Conservation (phyloP, 768 basidiomycete genomes). For the Leccinellum luteum region DNA sequence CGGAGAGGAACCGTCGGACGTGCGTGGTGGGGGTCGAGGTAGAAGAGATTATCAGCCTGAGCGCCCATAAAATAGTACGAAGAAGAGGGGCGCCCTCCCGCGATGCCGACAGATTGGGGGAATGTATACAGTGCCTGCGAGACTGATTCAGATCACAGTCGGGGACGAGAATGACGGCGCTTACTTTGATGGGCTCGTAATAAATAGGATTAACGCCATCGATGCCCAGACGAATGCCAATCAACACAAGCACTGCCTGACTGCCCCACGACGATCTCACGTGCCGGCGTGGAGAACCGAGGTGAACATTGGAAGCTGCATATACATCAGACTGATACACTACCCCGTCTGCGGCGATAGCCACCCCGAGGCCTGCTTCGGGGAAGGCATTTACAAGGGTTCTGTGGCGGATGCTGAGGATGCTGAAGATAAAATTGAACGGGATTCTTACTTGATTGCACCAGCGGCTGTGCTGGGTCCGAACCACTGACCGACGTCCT, state of each 20-base stretch:
- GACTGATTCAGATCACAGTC: not conserved
- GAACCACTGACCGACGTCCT: conserved; percentile 97
- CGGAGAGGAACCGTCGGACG: conserved; percentile 74
- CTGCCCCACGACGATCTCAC: conserved; percentile 63
- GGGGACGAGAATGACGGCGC: conserved; percentile 8
- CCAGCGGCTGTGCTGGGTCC: conserved; percentile 98
- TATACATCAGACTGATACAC: conserved; percentile 87
- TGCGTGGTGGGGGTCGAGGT: conserved; percentile 78
- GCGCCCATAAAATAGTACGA: conserved; percentile 97
- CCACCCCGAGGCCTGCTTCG: conserved; percentile 75
- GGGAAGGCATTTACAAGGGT: conserved; percentile 77
- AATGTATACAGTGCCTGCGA: conserved; percentile 80
- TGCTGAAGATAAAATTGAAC: not conserved
- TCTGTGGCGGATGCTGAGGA: conserved; percentile 38
- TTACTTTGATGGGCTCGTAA: conserved; percentile 78
- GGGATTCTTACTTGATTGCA: conserved; percentile 71
- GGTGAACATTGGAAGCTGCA: conserved; percentile 55
- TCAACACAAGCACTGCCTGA: conserved; percentile 79
- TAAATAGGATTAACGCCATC: conserved; percentile 96
- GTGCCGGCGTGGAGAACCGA: conserved; percentile 31
- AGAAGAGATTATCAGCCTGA: conserved; percentile 84
- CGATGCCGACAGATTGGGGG: conserved; percentile 95
- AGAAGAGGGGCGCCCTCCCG: conserved; percentile 93
- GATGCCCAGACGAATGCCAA: conserved; percentile 84
- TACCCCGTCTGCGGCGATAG: conserved; percentile 78